A percentile compares a stretch with the other conserved stretches of the same genome.
Conservation (phyloP, 73 alveolate genomes). For the Uronychia binucleata region DNA sequence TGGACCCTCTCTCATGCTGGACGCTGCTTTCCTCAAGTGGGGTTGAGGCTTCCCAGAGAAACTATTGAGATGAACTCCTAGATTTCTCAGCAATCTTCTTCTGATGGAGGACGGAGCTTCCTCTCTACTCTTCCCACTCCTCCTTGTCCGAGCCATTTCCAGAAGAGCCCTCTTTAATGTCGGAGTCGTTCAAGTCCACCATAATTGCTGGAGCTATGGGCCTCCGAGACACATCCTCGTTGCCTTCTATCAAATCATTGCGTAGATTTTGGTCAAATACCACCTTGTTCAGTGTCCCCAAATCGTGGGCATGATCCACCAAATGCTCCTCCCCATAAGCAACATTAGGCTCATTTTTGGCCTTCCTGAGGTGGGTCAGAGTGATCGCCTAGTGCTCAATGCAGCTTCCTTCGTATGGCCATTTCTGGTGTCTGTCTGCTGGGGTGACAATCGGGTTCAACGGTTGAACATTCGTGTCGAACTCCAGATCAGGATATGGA, state of each 20-base stretch:
- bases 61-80: background rate
- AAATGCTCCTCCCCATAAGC: background rate
- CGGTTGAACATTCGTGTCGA: too few relatives aligned
- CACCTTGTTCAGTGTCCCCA: background rate
- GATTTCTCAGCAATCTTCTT: too few relatives aligned
- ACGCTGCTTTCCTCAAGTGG: background rate
- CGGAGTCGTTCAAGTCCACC: background rate
- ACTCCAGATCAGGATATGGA: too few relatives aligned
- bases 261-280: too few relatives aligned
- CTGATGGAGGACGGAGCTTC: too few relatives aligned
- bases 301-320: background rate
- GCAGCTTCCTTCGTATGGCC: too few relatives aligned
- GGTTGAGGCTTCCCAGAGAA: background rate
- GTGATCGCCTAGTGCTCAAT: background rate
- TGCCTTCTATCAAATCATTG: too few relatives aligned
- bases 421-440: too few relatives aligned
- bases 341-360: background rate
- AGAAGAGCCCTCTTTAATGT: background rate
- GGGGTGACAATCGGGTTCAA: too few relatives aligned
- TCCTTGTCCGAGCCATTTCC: background rate
- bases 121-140: background rate
- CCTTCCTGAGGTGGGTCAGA: background rate
- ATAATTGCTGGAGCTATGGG: background rate
- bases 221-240: background rate
- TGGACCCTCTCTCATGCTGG: background rate